These are phyloP conservation scores for Microcyclosporella mali DNA, from an alignment of 2,329 filamentous ascomycete genomes.

Conservation along the genomic window DNA sequence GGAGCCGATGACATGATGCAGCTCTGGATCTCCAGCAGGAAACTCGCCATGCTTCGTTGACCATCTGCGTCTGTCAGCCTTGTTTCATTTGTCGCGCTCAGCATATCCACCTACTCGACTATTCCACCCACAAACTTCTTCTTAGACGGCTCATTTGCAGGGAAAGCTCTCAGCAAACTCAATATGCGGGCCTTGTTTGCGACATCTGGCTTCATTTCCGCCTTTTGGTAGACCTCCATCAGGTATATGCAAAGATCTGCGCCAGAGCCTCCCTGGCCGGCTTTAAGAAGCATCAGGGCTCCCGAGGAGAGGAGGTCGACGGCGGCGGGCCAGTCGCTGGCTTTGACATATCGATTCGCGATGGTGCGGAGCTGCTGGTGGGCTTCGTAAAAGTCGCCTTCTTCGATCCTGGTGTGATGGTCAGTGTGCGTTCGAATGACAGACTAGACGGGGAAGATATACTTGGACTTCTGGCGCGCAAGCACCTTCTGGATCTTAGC, in stretches of 20 bases:
- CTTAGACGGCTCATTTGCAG: constrained; percentile 75
- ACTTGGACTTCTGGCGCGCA: constrained; percentile 72
- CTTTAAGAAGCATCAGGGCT: constrained; percentile 76
- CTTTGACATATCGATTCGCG: constrained; percentile 87
- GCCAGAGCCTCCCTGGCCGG: constrained; percentile 88
- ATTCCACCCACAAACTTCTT: constrained; percentile 89
- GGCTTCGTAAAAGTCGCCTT: constrained; percentile 94
- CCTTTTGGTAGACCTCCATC: constrained; percentile 85
- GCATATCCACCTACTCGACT: constrained; percentile 53
- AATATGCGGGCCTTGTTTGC: constrained; percentile 67
- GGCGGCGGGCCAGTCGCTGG: constrained; percentile 74
- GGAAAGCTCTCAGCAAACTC: constrained; percentile 73
- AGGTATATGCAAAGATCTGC: constrained; percentile 84
- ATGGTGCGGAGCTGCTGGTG: constrained; percentile 97
- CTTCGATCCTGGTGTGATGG: constrained; percentile 59
- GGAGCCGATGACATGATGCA: constrained; percentile 85
- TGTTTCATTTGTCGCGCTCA: neutral
- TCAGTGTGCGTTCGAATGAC: neutral
- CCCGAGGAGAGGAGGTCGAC: constrained; percentile 82
- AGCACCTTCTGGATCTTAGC: constrained; percentile 65
- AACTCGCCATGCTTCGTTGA: constrained; percentile 78
- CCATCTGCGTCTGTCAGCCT: constrained; percentile 52
- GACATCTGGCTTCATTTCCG: constrained; percentile 70
- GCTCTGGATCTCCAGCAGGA: constrained; percentile 84
- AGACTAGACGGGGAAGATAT: constrained; percentile 14